Conservation (phyloP, 176 grass and related monocot genomes). For the Carex pumila region DNA sequence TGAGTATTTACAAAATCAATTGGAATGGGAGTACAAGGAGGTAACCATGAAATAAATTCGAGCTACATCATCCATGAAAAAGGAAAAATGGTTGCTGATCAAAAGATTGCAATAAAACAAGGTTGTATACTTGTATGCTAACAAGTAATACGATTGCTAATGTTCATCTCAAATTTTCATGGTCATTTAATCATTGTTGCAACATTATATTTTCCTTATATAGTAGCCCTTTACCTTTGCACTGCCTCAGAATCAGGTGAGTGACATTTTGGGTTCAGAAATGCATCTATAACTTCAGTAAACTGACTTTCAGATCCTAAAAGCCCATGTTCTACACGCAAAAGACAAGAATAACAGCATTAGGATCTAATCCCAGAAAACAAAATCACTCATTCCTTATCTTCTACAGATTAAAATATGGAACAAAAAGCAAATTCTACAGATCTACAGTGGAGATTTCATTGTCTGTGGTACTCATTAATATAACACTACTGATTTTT, state of each 20-base stretch:
- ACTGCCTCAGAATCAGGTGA: constrained; percentile 69
- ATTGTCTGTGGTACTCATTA: background rate
- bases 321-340: constrained; percentile 31
- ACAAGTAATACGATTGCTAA: background rate
- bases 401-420: background rate
- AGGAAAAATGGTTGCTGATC: background rate
- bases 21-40: background rate
- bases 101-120: constrained; percentile 10
- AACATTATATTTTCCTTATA: background rate
- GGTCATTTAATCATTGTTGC: background rate
- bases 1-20: background rate
- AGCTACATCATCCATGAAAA: background rate
- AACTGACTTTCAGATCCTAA: constrained; percentile 38
- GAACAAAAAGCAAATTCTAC: background rate
- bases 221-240: constrained; percentile 49
- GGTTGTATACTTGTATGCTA: background rate
- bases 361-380: background rate
- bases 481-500: background rate
- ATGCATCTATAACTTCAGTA: constrained; percentile 65
- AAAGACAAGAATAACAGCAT: background rate
- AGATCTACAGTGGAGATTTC: background rate
- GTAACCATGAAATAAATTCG: background rate
- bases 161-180: background rate
- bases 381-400: background rate
- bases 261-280: constrained; percentile 84